Evolutionary conservation across 805 yeast genomes (phyloP), one percentile per base, ranked within the genome.

Genomic region (Barnettozyma vustinii): DNA sequence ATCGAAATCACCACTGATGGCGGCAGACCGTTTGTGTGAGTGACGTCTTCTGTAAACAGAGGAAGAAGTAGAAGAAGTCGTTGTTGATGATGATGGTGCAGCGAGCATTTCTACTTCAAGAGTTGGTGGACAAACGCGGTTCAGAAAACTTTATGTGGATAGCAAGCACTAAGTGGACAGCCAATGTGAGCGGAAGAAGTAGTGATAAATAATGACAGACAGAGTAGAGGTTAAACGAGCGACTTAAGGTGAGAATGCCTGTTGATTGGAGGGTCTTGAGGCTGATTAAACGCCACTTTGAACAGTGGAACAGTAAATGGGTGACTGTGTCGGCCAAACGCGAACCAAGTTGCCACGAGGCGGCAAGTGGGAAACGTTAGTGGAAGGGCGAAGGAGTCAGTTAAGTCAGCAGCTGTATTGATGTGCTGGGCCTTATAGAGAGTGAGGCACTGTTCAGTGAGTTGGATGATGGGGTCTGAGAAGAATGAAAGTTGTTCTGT

Each of bases 1-100:
- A 32, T 86, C 94, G 61, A 87, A 85, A 62, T 89, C 96, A 4
- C 94, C 94, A 9, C 94, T 85, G 7, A 89, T 83, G 0, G 96
- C 96, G 20, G 92, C 90, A 0, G 96, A 88, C 46, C 96, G 71
- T 59, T 87, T 79, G 60, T 89, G 96, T 41, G 87, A 78, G 66
- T 89, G 96, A 1, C 81, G 79, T 53, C 79, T 70, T 58, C 69
- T 70, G 41, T 65, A 58, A 1, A 72, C 65, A 7, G 57, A 45
- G 3, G 55, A 44, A 13, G 39, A 4, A 16, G 43, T 3, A n/a
- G 40, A 25, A 2, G 21, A 18, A 37, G 19, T 9, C 13, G 40
- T 10, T 37, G 40, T 16, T 15, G 26, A 8, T 23, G 27, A 25
- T 6, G 46, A 40, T 30, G 53, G 53, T 2, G 56, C 44, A 1